Conservation (phyloP, 345 rosid genomes). For the Eutrema yunnanense region DNA sequence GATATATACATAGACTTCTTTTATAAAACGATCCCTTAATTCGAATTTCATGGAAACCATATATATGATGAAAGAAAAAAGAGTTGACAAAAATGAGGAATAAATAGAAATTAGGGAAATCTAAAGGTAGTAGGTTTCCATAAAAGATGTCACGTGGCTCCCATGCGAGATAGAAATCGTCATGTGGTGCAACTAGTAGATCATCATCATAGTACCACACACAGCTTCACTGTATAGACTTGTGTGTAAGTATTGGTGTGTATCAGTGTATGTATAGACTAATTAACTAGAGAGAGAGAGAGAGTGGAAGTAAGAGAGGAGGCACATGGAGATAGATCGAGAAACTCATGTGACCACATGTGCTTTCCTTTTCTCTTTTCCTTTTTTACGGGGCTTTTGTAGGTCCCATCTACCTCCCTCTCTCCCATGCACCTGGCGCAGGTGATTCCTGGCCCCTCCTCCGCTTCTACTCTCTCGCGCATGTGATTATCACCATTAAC, state of each 20-base stretch:
- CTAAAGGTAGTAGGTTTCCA: slow-evolving; percentile 5
- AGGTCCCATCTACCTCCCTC: slow-evolving; percentile 4
- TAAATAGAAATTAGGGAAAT: background rate
- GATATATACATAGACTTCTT: background rate
- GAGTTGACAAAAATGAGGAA: slow-evolving; percentile 21
- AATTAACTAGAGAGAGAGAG: background rate
- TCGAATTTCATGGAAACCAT: background rate
- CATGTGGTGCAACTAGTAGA: slow-evolving; percentile 26
- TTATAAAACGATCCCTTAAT: background rate
- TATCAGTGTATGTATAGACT: background rate
- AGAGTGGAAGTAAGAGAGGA: background rate
- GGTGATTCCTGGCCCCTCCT: background rate
- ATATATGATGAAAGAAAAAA: background rate
- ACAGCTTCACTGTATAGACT: background rate
- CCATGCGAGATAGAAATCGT: slow-evolving; percentile 13
- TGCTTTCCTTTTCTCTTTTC: slow-evolving; percentile 30
- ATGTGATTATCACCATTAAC: background rate
- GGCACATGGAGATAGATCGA: slow-evolving; percentile 25
- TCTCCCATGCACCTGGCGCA: slow-evolving; percentile 30
- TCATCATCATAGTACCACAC: slow-evolving; percentile 24
- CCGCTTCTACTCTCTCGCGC: background rate
- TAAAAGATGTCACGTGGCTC: slow-evolving; percentile 28
- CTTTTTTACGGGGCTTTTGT: slow-evolving; percentile 22
- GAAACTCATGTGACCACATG: slow-evolving; percentile 30
- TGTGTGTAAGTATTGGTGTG: background rate